Conservation (phyloP, 306 rosid species). For the Malus orientalis region DNA sequence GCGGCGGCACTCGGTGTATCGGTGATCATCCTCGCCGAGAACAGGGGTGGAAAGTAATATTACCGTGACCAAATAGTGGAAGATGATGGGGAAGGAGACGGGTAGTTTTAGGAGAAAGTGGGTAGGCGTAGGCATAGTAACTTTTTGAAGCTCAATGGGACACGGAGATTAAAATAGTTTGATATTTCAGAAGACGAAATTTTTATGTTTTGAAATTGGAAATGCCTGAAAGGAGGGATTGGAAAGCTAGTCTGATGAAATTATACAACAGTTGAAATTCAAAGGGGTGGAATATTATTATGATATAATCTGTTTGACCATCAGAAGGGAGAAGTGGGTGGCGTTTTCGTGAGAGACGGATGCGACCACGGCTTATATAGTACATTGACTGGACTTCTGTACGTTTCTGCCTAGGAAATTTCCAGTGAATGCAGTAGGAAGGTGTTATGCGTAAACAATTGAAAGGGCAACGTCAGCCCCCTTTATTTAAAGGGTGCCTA, state of each 20-base stretch:
- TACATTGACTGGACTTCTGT: neutral
- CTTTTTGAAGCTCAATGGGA: neutral
- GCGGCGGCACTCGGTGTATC: neutral
- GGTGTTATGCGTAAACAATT: neutral
- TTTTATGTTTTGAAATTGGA: neutral
- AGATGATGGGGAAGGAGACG: neutral
- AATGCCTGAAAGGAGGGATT: neutral
- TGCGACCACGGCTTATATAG: neutral
- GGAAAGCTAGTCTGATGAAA: neutral
- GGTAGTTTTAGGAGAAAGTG: neutral
- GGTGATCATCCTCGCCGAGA: neutral
- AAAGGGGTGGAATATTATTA: neutral
- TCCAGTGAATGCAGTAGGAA: neutral
- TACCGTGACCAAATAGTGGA: neutral
- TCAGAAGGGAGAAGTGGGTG: neutral
- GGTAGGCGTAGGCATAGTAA: neutral
- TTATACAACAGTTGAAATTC: neutral
- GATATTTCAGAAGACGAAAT: neutral
- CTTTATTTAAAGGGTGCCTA: too few species aligned
- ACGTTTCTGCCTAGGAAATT: neutral
- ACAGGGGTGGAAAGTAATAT: neutral
- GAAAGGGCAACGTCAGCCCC: too few species aligned
- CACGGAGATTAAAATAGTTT: neutral
- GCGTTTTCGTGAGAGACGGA: neutral
- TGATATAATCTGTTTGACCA: neutral